phyloP scores from a whole-genome alignment of 768 basidiomycete genomes.

The Trametes elegans region DNA sequence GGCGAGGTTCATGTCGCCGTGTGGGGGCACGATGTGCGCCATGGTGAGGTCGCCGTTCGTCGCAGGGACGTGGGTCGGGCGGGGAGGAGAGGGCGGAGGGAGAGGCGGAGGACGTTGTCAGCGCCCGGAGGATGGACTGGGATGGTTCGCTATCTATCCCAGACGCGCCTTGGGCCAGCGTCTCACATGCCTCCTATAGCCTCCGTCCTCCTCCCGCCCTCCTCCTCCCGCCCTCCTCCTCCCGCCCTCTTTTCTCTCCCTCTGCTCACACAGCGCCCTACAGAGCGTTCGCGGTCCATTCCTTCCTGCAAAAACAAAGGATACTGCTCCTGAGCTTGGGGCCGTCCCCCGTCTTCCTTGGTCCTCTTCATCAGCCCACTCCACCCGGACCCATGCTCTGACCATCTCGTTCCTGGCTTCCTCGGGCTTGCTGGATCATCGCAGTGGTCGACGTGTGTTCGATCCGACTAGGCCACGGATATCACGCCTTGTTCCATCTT shows the following conservation, averaged over 20 bases:
- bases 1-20: slow-evolving; percentile 40
- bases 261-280: background rate
- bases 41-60: slow-evolving; percentile 26
- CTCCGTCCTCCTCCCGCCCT: slow-evolving; percentile 1
- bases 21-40: slow-evolving; percentile 49
- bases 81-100: slow-evolving; percentile 8
- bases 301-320: background rate
- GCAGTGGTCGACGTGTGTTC: background rate
- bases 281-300: no score
- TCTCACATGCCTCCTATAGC: slow-evolving; percentile 17
- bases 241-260: background rate
- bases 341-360: no score
- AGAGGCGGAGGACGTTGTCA: slow-evolving; percentile 12
- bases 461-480: background rate
- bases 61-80: slow-evolving; percentile 9
- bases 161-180: slow-evolving; percentile 17
- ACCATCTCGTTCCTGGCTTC: background rate
- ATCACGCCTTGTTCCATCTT: background rate
- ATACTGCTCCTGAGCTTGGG: no score
- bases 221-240: background rate
- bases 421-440: background rate
- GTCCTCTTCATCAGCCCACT: background rate
- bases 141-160: slow-evolving; percentile 3
- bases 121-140: slow-evolving; percentile 7
- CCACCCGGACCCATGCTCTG: background rate